phyloP scores from a whole-genome alignment of 225 moss, liverwort and hornwort species.

The Bryoerythrophyllum caledonicum region DNA sequence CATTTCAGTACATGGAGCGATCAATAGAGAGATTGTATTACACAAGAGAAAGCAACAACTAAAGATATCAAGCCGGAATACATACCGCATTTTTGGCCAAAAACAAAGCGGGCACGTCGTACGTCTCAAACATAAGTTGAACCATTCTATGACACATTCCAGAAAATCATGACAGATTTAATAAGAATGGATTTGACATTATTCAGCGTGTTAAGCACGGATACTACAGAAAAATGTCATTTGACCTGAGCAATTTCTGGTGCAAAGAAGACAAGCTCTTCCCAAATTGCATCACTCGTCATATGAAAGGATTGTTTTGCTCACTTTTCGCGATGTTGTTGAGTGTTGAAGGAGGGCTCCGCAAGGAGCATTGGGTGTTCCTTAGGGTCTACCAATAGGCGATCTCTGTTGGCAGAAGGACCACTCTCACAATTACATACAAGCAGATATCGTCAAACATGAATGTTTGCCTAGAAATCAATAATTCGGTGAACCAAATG shows the following conservation, averaged over 20 bases:
- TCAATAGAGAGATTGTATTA: background rate
- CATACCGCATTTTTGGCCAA: slow-evolving; percentile 91
- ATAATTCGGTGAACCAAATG: background rate
- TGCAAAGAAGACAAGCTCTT: background rate
- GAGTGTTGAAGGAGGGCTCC: slow-evolving; percentile 86
- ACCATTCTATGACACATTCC: slow-evolving; percentile 55
- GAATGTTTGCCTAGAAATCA: background rate
- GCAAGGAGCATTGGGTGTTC: slow-evolving; percentile 96
- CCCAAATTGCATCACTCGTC: background rate
- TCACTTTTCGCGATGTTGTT: slow-evolving; percentile 90
- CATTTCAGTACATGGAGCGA: no score
- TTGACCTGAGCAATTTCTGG: background rate
- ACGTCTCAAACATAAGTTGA: slow-evolving; percentile 98
- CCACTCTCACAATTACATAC: slow-evolving; percentile 26
- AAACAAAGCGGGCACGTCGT: slow-evolving; percentile 83
- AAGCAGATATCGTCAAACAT: slow-evolving; percentile 2
- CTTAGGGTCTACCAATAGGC: slow-evolving; percentile 77
- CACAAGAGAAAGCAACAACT: background rate
- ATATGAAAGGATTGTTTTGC: slow-evolving; percentile 23
- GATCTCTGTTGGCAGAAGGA: slow-evolving; percentile 51
- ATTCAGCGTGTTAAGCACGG: background rate
- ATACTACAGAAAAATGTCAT: no score
- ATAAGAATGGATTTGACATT: slow-evolving; percentile 1
- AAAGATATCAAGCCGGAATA: slow-evolving; percentile 14
- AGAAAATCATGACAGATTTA: slow-evolving; percentile 7